A percentile compares a stretch with the other conserved stretches of the same genome.
These are phyloP conservation scores for Hibiscus syriacus DNA, from an alignment of 345 rosid species.

Conservation along the genomic window DNA sequence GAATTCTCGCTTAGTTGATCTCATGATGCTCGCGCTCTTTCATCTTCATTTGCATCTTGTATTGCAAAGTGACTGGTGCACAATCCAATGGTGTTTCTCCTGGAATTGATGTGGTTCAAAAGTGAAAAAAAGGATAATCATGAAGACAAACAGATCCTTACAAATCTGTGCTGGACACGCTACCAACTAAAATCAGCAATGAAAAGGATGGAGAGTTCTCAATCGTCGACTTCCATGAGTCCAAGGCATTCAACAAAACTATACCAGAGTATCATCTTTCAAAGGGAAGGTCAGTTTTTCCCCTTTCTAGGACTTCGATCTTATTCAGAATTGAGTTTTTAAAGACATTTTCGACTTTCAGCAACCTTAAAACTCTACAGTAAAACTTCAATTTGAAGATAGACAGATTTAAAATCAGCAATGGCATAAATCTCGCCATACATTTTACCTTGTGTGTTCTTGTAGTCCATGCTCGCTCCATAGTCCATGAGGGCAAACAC, in stretches of 20 bases:
- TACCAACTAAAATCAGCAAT: neutral
- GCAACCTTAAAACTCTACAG: neutral
- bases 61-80: conserved; percentile 86
- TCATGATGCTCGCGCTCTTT: conserved; percentile 27
- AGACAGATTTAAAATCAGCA: neutral
- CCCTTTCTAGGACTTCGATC: neutral
- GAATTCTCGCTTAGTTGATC: neutral
- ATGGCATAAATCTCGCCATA: neutral
- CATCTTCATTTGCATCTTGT: conserved; percentile 73
- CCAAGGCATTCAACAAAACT: neutral
- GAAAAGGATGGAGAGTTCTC: neutral
- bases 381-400: neutral
- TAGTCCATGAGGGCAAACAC: conserved; percentile 67
- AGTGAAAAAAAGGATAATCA: neutral
- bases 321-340: neutral
- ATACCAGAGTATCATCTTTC: neutral
- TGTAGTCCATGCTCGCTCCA: conserved; percentile 74
- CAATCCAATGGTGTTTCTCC: conserved; percentile 97
- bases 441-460: conserved; percentile 84
- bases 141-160: neutral
- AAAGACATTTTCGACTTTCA: neutral
- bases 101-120: conserved; percentile 14
- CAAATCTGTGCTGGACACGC: neutral
- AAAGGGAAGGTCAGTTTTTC: neutral
- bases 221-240: neutral